Percentiles rank a stretch among this genome's conserved stretches.
These are phyloP conservation scores for Suillus occidentalis DNA, from an alignment of 768 basidiomycete genomes.

Conservation along the genomic window DNA sequence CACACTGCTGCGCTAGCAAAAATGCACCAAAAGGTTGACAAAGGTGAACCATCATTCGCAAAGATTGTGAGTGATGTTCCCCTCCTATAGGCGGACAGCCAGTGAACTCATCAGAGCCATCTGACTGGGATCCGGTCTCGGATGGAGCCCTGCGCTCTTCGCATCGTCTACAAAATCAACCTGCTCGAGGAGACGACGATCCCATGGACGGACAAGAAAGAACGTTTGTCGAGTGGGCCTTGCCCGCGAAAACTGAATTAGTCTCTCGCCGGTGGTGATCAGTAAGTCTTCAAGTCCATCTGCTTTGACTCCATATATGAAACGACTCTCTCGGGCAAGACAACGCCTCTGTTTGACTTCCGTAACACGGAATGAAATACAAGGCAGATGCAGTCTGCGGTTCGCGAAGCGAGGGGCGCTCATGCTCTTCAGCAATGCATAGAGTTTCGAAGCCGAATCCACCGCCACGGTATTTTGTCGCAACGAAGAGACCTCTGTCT, in stretches of 20 bases:
- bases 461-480: neutral
- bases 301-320: neutral
- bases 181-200: neutral
- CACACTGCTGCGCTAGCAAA: neutral
- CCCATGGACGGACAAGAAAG: neutral
- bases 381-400: neutral
- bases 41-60: neutral
- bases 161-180: neutral
- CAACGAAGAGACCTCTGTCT: neutral
- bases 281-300: neutral
- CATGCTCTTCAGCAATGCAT: neutral
- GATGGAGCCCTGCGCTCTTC: neutral
- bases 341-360: neutral
- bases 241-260: neutral
- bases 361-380: neutral
- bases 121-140: neutral
- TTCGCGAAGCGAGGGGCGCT: neutral
- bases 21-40: neutral
- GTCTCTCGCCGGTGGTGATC: neutral
- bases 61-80: neutral
- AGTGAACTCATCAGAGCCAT: neutral
- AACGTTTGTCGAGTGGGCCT: neutral
- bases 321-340: neutral
- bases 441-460: neutral
- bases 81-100: neutral